A percentile compares a stretch with the other conserved stretches of the same genome.
phyloP scores from a whole-genome alignment of 257 asterid species.

The Przewalskia tangutica region DNA sequence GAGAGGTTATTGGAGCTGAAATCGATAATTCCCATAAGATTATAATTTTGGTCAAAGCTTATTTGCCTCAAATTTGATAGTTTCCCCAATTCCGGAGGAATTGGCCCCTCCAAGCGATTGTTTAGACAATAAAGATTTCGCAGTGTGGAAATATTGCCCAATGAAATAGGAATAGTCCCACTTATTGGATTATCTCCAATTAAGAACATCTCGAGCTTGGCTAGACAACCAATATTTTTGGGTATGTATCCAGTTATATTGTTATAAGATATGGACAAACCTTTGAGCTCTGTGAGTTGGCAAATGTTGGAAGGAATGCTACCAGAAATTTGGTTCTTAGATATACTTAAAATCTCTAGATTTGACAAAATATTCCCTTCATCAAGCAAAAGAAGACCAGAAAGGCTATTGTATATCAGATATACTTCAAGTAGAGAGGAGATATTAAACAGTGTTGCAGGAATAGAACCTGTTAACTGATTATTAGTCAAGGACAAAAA shows the following conservation, averaged over 20 bases:
- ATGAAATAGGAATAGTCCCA: too few species aligned
- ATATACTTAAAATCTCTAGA: slow-evolving; percentile 12
- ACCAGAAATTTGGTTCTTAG: slow-evolving; percentile 10
- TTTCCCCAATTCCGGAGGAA: slow-evolving; percentile 17
- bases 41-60: slow-evolving; percentile 9
- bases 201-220: slow-evolving; percentile 9
- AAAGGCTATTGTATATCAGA: slow-evolving; percentile 13
- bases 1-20: slow-evolving; percentile 15
- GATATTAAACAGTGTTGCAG: too few species aligned
- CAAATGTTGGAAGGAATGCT: slow-evolving; percentile 18
- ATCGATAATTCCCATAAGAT: slow-evolving; percentile 9
- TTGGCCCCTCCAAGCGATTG: too few species aligned
- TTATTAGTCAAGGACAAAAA: too few species aligned
- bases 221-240: slow-evolving; percentile 19
- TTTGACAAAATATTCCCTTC: too few species aligned
- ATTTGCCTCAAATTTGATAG: slow-evolving; percentile 11
- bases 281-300: too few species aligned
- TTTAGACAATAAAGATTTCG: too few species aligned
- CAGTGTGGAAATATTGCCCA: too few species aligned
- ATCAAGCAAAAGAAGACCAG: slow-evolving; percentile 11
- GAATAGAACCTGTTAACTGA: too few species aligned
- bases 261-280: too few species aligned
- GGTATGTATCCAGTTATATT: too few species aligned
- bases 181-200: slow-evolving; percentile 9
- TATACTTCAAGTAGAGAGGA: too few species aligned